Evolutionary conservation across 148 eudicot genomes (phyloP).

Genomic region (Rhododendron williamsianum): DNA sequence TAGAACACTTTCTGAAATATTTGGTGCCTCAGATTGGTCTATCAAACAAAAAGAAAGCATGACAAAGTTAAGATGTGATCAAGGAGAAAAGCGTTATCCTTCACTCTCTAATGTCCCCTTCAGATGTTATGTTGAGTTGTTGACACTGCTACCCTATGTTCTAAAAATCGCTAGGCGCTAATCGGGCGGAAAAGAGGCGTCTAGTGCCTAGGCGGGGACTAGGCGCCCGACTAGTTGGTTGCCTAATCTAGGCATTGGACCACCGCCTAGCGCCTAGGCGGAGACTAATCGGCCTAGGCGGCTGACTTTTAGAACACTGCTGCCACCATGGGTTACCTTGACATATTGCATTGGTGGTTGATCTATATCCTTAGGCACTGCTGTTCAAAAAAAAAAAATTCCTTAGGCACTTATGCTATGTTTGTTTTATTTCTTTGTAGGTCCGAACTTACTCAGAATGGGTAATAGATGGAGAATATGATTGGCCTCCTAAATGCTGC

Average conservation of each 20-base stretch:
- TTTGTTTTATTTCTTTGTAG: conserved; percentile 24
- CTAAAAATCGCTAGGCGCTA: too few relatives aligned
- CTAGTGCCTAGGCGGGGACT: too few relatives aligned
- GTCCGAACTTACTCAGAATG: conserved; percentile 92
- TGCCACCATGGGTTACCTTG: not conserved
- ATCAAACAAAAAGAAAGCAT: not conserved
- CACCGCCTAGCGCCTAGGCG: too few relatives aligned
- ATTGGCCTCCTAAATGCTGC: conserved; percentile 96
- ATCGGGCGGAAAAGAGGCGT: too few relatives aligned
- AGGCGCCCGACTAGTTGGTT: too few relatives aligned
- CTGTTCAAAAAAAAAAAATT: too few relatives aligned
- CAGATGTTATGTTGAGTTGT: not conserved
- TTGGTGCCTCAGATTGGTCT: not conserved
- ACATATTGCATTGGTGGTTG: not conserved
- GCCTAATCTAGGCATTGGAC: too few relatives aligned
- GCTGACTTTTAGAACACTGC: too few relatives aligned
- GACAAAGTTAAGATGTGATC: not conserved
- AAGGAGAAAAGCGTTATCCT: not conserved
- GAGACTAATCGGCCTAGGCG: too few relatives aligned
- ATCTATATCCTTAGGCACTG: not conserved
- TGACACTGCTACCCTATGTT: not conserved
- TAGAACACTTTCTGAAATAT: not conserved
- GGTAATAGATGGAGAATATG: conserved; percentile 99
- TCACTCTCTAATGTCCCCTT: not conserved
- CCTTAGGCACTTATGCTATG: not conserved